These are phyloP conservation scores for Astragalus membranaceus DNA, from an alignment of 306 rosid species.

Conservation along the genomic window DNA sequence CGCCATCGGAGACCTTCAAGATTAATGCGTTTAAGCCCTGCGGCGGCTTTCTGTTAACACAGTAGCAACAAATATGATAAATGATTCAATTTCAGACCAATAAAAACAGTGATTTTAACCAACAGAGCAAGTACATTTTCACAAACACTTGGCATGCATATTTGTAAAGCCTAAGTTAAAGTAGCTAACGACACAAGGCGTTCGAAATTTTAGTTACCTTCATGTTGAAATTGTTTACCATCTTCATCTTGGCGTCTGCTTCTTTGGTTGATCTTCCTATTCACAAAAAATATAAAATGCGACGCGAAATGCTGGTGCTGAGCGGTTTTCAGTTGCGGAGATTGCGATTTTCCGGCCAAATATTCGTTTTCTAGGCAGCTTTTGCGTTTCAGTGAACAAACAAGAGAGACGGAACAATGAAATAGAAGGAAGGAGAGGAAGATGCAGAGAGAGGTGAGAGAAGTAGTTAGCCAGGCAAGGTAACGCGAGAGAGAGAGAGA, in stretches of 20 bases:
- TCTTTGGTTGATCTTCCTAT: neutral
- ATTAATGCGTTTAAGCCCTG: constrained; percentile 79
- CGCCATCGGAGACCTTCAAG: constrained; percentile 89
- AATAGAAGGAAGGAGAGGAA: too few species aligned
- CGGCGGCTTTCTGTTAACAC: constrained; percentile 69
- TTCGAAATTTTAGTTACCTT: constrained; percentile 23
- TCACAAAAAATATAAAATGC: neutral
- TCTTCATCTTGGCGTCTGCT: constrained; percentile 21
- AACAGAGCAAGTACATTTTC: neutral
- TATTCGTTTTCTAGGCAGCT: too few species aligned
- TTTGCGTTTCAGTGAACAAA: too few species aligned
- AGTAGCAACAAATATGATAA: neutral
- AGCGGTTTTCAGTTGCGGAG: too few species aligned
- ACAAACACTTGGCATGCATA: constrained; percentile 22
- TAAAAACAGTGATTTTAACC: neutral
- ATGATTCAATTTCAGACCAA: neutral
- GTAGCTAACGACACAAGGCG: neutral
- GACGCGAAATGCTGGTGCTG: too few species aligned
- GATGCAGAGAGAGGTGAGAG: too few species aligned
- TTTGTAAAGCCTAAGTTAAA: neutral
- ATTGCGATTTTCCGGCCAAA: too few species aligned
- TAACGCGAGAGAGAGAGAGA: too few species aligned
- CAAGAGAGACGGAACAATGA: too few species aligned
- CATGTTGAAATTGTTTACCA: constrained; percentile 29
- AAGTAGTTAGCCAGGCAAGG: too few species aligned